Evolutionary conservation across 805 yeast species (phyloP).

Genomic region (Candida schatavii): DNA sequence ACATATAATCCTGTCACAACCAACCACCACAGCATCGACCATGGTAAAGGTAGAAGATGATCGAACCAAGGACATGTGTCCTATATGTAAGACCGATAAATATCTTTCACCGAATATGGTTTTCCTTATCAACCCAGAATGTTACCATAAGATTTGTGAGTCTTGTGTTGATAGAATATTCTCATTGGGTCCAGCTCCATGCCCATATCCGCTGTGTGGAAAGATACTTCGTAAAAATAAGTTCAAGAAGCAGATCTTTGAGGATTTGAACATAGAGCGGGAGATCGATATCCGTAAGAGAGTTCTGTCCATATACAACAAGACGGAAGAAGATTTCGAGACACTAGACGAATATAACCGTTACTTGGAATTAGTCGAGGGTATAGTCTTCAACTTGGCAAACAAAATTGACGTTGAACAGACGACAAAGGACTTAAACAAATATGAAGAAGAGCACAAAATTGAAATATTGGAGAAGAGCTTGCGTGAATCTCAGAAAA

Average conservation of each 20-base stretch:
- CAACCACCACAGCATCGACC: too few species aligned
- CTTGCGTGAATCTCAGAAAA: conserved; percentile 56
- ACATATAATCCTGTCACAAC: too few species aligned
- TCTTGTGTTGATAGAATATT: conserved; percentile 95
- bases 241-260: conserved; percentile 91
- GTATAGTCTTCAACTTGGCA: conserved; percentile 70
- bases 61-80: conserved; percentile 79
- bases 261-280: conserved; percentile 83
- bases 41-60: too few species aligned
- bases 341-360: conserved; percentile 60
- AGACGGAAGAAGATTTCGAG: conserved; percentile 70
- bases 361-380: conserved; percentile 83
- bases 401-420: conserved; percentile 66
- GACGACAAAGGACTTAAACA: conserved; percentile 62
- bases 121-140: conserved; percentile 92
- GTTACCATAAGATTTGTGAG: conserved; percentile 97
- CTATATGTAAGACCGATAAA: conserved; percentile 93
- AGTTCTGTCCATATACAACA: conserved; percentile 75
- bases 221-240: conserved; percentile 81
- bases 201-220: conserved; percentile 91
- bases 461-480: conserved; percentile 75
- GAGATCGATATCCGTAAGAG: conserved; percentile 89
- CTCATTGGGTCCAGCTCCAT: conserved; percentile 92
- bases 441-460: conserved; percentile 72
- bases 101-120: conserved; percentile 91